Percentiles rank a stretch among this genome's conserved stretches.
These are phyloP conservation scores for Microascus cirrosus DNA, from an alignment of 2,329 filamentous ascomycete genomes.

Conservation along the genomic window DNA sequence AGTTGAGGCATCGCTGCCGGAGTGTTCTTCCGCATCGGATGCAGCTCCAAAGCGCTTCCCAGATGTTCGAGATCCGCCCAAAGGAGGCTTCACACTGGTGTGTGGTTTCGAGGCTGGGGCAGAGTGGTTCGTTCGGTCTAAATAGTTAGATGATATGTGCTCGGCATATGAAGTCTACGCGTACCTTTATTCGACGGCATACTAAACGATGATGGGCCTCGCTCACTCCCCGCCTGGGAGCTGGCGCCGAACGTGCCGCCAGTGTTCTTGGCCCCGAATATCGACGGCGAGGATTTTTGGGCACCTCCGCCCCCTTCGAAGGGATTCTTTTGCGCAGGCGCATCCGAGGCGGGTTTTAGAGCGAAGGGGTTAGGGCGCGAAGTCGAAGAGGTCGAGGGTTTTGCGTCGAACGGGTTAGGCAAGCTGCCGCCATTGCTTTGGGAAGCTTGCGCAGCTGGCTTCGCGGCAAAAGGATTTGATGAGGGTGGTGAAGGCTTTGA, in stretches of 20 bases:
- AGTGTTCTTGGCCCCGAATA: neutral
- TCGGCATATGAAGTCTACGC: neutral
- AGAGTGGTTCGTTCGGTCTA: constrained; percentile 1
- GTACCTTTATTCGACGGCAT: constrained; percentile 5
- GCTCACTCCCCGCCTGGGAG: neutral
- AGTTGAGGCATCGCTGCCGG: neutral
- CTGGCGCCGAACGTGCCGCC: neutral
- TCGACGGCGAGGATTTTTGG: neutral
- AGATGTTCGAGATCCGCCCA: neutral
- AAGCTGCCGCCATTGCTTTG: neutral
- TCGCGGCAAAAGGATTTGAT: neutral
- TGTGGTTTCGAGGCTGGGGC: constrained; percentile 1
- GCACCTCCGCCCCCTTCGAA: neutral
- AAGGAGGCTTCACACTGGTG: neutral
- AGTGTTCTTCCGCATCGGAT: constrained; percentile 1
- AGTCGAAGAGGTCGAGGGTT: constrained; percentile 1
- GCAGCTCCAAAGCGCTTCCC: neutral
- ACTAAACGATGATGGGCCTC: constrained; percentile 5
- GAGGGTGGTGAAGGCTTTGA: constrained; percentile 1
- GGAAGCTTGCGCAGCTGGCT: neutral
- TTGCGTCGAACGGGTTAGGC: constrained; percentile 23
- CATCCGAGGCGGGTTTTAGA: neutral
- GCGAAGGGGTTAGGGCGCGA: constrained; percentile 4
- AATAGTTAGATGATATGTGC: constrained; percentile 2
- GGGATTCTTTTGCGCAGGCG: neutral